These are phyloP conservation scores for Cutaneotrichosporon spelunceum DNA, from an alignment of 1,284 basidiomycete genomes.

Conservation along the genomic window DNA sequence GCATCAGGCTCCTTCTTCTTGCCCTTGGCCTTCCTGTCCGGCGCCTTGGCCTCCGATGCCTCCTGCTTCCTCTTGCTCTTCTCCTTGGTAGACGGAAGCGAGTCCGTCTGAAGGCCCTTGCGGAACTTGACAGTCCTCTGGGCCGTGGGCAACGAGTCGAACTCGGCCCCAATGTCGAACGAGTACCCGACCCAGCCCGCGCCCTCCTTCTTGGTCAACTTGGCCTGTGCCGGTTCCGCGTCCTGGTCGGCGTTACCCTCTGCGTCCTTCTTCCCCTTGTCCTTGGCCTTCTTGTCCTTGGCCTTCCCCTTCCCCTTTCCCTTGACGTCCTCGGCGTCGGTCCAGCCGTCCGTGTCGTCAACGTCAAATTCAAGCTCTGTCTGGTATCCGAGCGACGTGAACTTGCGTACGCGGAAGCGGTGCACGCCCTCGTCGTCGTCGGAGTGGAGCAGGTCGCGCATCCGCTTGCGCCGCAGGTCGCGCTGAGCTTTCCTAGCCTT, in stretches of 20 bases:
- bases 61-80: too few relatives aligned
- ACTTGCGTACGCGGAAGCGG: constrained; percentile 23
- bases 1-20: too few relatives aligned
- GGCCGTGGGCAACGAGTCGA: constrained; percentile 18
- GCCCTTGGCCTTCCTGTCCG: too few relatives aligned
- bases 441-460: neutral
- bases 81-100: too few relatives aligned
- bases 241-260: neutral
- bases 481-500: constrained; percentile 26
- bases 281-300: constrained; percentile 3
- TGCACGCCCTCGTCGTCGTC: constrained; percentile 10
- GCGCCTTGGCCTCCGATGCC: too few relatives aligned
- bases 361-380: constrained; percentile 16
- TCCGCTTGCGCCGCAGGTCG: constrained; percentile 19
- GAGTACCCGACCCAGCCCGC: constrained; percentile 44
- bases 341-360: constrained; percentile 12
- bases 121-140: too few relatives aligned
- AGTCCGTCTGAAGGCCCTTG: too few relatives aligned
- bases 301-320: neutral
- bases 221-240: too few relatives aligned
- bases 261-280: neutral
- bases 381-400: constrained; percentile 10
- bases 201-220: neutral
- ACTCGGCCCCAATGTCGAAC: constrained; percentile 48
- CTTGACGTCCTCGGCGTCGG: constrained; percentile 13